A percentile compares a stretch with the other conserved stretches of the same genome.
phyloP scores from a whole-genome alignment of 768 basidiomycete species.

The Tricholoma flavovirens region DNA sequence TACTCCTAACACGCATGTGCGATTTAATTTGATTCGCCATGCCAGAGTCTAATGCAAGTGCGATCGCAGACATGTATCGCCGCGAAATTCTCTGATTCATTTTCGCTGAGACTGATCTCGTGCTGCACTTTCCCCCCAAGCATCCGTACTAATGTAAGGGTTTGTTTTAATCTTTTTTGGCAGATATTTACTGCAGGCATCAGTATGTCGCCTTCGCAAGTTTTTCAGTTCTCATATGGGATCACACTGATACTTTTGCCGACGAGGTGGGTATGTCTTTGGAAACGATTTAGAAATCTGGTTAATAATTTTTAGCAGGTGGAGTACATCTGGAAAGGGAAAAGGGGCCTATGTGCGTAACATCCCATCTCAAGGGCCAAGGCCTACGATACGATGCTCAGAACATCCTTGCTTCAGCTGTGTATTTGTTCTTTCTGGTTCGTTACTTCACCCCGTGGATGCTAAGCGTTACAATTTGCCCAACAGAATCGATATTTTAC shows the following conservation, averaged over 20 bases:
- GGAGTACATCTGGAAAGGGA: constrained; percentile 46
- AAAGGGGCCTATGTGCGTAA: constrained; percentile 37
- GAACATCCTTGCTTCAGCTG: constrained; percentile 20
- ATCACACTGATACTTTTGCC: constrained; percentile 41
- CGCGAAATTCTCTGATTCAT: too few relatives aligned
- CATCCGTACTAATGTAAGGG: constrained; percentile 1
- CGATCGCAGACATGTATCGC: too few relatives aligned
- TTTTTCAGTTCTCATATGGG: constrained; percentile 46
- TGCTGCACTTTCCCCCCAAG: too few relatives aligned
- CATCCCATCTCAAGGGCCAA: background rate
- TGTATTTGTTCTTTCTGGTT: constrained; percentile 40
- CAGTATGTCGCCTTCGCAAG: constrained; percentile 36
- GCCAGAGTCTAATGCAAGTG: too few relatives aligned
- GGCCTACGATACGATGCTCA: background rate
- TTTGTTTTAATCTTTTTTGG: background rate
- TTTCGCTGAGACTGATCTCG: too few relatives aligned
- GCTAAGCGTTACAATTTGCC: background rate
- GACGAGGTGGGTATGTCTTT: constrained; percentile 32
- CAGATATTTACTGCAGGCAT: background rate
- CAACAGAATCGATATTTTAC: constrained; percentile 57
- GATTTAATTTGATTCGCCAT: too few relatives aligned
- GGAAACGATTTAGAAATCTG: background rate
- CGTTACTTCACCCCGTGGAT: too few relatives aligned
- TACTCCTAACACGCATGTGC: too few relatives aligned
- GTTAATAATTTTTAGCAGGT: constrained; percentile 23